phyloP scores from a whole-genome alignment of 2,329 filamentous ascomycete species.

The Tolypocladium inflatum region DNA sequence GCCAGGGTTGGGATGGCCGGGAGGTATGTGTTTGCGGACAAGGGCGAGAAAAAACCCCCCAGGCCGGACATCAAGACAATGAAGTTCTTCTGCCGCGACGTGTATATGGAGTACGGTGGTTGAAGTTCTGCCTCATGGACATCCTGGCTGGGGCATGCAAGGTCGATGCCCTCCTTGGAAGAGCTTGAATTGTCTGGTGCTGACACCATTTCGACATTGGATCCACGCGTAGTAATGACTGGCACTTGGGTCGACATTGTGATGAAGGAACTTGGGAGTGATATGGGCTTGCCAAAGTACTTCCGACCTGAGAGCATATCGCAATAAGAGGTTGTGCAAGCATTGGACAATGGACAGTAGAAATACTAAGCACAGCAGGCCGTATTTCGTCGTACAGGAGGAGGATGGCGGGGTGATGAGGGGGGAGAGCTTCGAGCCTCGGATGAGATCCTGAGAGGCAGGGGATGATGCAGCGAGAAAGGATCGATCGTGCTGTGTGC shows the following conservation, averaged over 20 bases:
- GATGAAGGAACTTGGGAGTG: neutral
- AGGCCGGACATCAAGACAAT: slow-evolving; percentile 4
- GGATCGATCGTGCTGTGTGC: too few relatives aligned
- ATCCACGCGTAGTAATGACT: neutral
- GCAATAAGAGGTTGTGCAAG: neutral
- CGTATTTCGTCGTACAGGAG: neutral
- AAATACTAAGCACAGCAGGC: neutral
- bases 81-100: slow-evolving; percentile 1
- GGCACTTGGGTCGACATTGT: neutral
- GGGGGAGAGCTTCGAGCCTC: neutral
- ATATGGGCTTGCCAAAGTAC: neutral
- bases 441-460: neutral
- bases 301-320: neutral
- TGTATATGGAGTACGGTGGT: slow-evolving; percentile 3
- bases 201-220: neutral
- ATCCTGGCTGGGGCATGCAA: neutral
- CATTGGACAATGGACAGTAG: neutral
- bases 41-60: slow-evolving; percentile 3
- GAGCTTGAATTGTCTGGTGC: neutral
- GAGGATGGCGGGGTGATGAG: neutral
- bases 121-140: neutral
- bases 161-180: neutral
- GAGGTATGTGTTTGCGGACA: neutral
- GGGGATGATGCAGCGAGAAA: too few relatives aligned
- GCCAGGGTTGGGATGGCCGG: neutral